Conservation (phyloP, 2,329 filamentous ascomycete genomes). For the Penicillium janthinellum region DNA sequence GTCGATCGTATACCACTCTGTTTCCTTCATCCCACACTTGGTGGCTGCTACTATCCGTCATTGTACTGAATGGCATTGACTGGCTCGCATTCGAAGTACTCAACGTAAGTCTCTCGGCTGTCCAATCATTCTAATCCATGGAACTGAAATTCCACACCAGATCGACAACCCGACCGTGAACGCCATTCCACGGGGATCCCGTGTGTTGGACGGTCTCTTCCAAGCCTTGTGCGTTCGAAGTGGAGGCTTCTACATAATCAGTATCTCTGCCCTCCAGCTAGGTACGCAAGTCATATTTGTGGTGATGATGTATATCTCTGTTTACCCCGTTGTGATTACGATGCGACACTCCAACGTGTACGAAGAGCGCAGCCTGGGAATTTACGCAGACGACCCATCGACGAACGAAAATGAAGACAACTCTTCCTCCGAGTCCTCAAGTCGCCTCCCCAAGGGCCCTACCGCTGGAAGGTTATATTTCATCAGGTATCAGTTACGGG, state of each 20-base stretch:
- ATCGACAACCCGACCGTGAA: conserved; percentile 1
- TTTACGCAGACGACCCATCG: conserved; percentile 50
- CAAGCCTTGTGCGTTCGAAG: conserved; percentile 57
- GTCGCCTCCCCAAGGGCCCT: neutral
- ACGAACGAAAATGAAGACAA: neutral
- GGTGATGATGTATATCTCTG: conserved; percentile 68
- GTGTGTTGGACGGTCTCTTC: conserved; percentile 60
- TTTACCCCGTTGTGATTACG: conserved; percentile 63
- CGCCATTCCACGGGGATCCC: conserved; percentile 30
- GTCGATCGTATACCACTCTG: conserved; percentile 62
- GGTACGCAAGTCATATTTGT: conserved; percentile 53
- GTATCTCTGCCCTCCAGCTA: conserved; percentile 46
- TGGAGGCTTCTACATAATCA: conserved; percentile 54
- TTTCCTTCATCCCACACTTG: conserved; percentile 62
- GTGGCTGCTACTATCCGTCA: conserved; percentile 55
- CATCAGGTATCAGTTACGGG: conserved; percentile 56
- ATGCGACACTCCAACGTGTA: conserved; percentile 64
- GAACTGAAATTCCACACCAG: neutral
- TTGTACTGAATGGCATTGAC: conserved; percentile 58
- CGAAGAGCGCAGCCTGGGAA: conserved; percentile 60
- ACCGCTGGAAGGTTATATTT: conserved; percentile 35
- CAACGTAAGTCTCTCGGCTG: conserved; percentile 23
- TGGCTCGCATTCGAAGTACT: conserved; percentile 55
- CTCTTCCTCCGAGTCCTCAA: neutral
- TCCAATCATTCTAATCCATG: too few relatives aligned